Base-by-base conservation (phyloP, 2,329 filamentous ascomycete genomes). In the Pseudogymnoascus sp. region DNA sequence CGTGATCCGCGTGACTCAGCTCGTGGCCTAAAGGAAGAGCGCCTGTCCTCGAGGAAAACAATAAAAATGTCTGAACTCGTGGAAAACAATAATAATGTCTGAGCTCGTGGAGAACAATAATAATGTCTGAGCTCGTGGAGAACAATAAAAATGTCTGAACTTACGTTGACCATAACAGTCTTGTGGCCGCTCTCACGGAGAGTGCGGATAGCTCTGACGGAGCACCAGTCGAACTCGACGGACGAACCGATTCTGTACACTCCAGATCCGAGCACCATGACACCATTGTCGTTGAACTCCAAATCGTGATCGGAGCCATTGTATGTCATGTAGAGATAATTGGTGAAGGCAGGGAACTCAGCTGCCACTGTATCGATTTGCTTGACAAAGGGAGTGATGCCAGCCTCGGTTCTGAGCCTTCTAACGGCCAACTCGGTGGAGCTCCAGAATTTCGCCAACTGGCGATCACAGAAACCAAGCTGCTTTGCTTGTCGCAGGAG, bases 201-300 rank as follows among this genome's bases (percentile, higher is more conserved):
- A 1, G 94, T 97, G 64, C 92, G 86, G 63, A 97, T 95, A 5
- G 94, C 90, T 62, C 92, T 82, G 26, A 99, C 94, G 3, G 94
- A 96, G 73, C 94, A 97, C 94, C 94, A 99, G 74, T 99, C 94
- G 73, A 99, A 99, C 72, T 99, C 94, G 61, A 99, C 94, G 0
- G 92, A 96, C 0, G 92, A 96, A 65, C 94, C 94, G 65, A 99
- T 99, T 63, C 94, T 85, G 79, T 97, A 97, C 8, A 96, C 92
- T 74, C 92, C 92, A 30, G 92, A 96, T 12, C 92, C 92, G 28
- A 97, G 80, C 7, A 99, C 92, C 91, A 97, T 96, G 63, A 96
- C 83, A 69, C 94, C 94, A 63, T 92, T 85, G 70, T 99, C 94
- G 8, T 90, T 80, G 69, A 97, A 97, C 12, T 72, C 71, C 60